These are phyloP conservation scores for Jatropha podagrica DNA, from an alignment of 441 rosid species.

Conservation along the genomic window DNA sequence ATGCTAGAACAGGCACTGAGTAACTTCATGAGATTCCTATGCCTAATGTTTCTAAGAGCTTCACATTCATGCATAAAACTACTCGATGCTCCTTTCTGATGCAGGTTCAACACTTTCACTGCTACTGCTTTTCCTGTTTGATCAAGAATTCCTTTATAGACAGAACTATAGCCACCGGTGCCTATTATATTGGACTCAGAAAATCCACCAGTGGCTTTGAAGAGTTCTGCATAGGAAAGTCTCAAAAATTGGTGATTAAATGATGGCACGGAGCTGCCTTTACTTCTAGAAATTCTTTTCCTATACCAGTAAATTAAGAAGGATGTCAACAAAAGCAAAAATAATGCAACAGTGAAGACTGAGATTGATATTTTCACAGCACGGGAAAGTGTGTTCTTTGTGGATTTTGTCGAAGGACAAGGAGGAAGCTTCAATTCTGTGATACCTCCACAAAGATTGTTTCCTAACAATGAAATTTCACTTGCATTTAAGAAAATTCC, in stretches of 20 bases:
- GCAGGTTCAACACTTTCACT: no score
- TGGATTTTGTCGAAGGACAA: background rate
- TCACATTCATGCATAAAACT: slow-evolving; percentile 1
- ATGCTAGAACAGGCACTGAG: background rate
- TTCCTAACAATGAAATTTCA: background rate
- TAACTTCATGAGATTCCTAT: slow-evolving; percentile 1
- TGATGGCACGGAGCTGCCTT: no score
- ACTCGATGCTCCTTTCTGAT: background rate
- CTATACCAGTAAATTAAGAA: background rate
- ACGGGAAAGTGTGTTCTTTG: background rate
- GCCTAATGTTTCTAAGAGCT: slow-evolving; percentile 1
- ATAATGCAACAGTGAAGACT: no score
- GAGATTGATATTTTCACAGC: background rate
- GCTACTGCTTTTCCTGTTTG: no score
- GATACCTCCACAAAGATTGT: background rate
- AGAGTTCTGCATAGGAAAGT: no score
- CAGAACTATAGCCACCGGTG: no score
- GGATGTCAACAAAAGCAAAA: background rate
- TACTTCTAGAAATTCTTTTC: background rate
- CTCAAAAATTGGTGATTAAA: no score
- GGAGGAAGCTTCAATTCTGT: background rate
- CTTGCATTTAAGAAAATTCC: background rate
- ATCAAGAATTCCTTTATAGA: no score
- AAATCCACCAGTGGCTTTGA: no score
- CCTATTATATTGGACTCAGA: no score